phyloP scores from a whole-genome alignment of 495 filamentous ascomycete genomes.

The Parmelia sp. region DNA sequence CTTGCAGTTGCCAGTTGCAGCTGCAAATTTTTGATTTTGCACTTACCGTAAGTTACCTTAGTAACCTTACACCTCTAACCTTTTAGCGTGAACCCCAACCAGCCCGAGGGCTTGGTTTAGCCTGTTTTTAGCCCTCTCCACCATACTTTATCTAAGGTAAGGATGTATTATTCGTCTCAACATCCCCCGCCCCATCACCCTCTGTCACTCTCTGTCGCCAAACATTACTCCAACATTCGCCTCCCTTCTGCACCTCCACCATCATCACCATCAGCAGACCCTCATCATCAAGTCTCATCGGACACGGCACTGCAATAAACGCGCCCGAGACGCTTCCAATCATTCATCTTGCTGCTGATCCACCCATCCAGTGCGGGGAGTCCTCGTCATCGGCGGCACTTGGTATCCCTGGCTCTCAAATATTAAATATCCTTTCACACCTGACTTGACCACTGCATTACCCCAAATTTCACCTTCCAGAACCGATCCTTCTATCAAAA shows the following conservation, averaged over 20 bases:
- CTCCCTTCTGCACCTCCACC: neutral
- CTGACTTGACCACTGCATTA: neutral
- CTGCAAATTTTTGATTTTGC: too few relatives aligned
- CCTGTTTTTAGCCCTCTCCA: neutral
- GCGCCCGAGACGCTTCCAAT: neutral
- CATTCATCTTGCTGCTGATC: neutral
- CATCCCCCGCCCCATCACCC: neutral
- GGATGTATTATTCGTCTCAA: too few relatives aligned
- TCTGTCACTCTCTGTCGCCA: neutral
- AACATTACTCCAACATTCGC: neutral
- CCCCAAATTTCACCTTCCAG: neutral
- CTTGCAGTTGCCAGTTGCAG: too few relatives aligned
- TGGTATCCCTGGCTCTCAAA: too few relatives aligned
- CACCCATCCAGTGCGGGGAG: neutral
- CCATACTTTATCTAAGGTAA: neutral
- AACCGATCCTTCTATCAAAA: neutral
- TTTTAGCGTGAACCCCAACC: neutral
- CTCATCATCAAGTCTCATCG: too few relatives aligned
- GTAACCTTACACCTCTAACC: neutral
- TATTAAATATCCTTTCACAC: neutral
- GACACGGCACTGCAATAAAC: neutral
- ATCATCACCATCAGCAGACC: neutral
- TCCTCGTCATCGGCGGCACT: neutral
- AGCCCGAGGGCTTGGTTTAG: conserved; percentile 1
- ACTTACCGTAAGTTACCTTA: too few relatives aligned